Evolutionary conservation across 345 rosid genomes (phyloP).

Genomic region (Linum trigynum): DNA sequence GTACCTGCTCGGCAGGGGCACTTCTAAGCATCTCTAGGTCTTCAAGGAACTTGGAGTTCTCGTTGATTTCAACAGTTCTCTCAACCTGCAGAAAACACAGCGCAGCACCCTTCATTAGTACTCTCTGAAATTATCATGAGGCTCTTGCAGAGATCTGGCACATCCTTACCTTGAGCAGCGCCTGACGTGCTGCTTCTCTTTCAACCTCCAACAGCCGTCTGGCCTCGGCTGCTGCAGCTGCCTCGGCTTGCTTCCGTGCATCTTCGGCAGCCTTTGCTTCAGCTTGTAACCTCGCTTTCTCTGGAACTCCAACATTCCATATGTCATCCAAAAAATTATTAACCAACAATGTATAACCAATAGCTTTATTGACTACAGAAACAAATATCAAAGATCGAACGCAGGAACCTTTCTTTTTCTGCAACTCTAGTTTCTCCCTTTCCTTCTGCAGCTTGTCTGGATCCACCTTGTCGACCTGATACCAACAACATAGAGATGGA

Average conservation of each 20-base stretch:
- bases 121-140: neutral
- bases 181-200: slow-evolving; percentile 9
- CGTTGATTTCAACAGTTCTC: slow-evolving; percentile 6
- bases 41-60: slow-evolving; percentile 6
- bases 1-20: slow-evolving; percentile 3
- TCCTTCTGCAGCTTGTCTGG: slow-evolving; percentile 15
- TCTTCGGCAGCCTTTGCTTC: slow-evolving; percentile 10
- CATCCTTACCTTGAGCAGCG: neutral
- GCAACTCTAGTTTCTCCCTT: slow-evolving; percentile 19
- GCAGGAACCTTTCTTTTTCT: slow-evolving; percentile 17
- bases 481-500: slow-evolving; percentile 14
- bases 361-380: neutral
- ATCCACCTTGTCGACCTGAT: slow-evolving; percentile 15
- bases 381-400: neutral
- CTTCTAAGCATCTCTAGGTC: slow-evolving; percentile 7
- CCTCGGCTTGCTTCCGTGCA: slow-evolving; percentile 4
- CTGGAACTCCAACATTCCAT: slow-evolving; percentile 1
- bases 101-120: neutral
- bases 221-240: slow-evolving; percentile 7
- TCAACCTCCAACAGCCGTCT: slow-evolving; percentile 4
- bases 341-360: slow-evolving; percentile 10
- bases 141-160: neutral
- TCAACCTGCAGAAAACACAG: neutral
- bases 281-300: slow-evolving; percentile 7
- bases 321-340: neutral